These are phyloP conservation scores for Bipolaris zeicola DNA, from an alignment of 2,329 filamentous ascomycete genomes.

Conservation along the genomic window DNA sequence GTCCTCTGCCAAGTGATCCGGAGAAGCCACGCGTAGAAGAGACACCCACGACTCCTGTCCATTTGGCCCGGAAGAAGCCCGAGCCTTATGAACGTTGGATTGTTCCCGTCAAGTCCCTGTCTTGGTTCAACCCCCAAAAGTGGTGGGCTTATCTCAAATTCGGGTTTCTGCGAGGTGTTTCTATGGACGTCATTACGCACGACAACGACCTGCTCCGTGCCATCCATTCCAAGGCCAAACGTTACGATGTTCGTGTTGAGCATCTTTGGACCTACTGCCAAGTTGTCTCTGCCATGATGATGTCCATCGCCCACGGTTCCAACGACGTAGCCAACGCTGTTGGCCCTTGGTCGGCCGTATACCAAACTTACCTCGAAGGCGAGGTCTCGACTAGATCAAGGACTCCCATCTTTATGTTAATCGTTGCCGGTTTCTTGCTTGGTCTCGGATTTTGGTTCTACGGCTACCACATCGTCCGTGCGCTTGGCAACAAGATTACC, in stretches of 20 bases:
- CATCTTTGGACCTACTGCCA: constrained; percentile 55
- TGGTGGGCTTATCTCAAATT: constrained; percentile 52
- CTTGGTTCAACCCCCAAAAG: constrained; percentile 38
- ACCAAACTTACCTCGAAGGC: constrained; percentile 62
- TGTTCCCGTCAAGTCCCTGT: constrained; percentile 41
- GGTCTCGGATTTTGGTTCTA: constrained; percentile 65
- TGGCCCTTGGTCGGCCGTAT: constrained; percentile 65
- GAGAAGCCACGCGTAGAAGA: constrained; percentile 15
- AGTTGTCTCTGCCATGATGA: constrained; percentile 65
- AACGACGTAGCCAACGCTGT: constrained; percentile 67
- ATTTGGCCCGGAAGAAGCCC: constrained; percentile 29
- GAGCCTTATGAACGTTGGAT: constrained; percentile 45
- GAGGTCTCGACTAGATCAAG: constrained; percentile 52
- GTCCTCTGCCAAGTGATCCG: constrained; percentile 3
- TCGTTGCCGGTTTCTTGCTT: constrained; percentile 59
- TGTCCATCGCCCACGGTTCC: constrained; percentile 73
- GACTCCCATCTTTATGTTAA: constrained; percentile 66
- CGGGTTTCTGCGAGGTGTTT: constrained; percentile 52
- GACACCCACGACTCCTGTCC: constrained; percentile 12
- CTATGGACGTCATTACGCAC: constrained; percentile 50
- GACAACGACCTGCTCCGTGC: constrained; percentile 47
- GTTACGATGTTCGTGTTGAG: constrained; percentile 55
- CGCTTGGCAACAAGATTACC: constrained; percentile 65
- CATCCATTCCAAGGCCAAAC: constrained; percentile 51
- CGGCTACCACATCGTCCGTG: constrained; percentile 68